These are phyloP conservation scores for Polychytrium aggregatum DNA, from an alignment of 192 early-diverging fungal genomes.

Conservation along the genomic window DNA sequence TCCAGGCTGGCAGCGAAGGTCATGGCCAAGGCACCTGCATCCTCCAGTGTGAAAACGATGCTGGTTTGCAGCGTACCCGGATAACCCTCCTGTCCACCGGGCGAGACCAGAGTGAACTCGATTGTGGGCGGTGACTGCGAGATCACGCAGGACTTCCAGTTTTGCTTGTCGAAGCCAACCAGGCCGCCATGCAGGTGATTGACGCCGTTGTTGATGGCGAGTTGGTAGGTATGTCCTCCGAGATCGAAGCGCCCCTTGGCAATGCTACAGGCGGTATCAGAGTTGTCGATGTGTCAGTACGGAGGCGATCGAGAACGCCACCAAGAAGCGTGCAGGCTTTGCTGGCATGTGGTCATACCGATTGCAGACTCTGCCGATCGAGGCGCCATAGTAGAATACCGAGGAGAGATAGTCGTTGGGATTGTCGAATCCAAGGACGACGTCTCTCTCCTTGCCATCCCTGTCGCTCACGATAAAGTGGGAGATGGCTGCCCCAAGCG, in stretches of 20 bases:
- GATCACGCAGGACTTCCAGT: conserved; percentile 42
- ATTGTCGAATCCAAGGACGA: conserved; percentile 62
- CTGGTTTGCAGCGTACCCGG: conserved; percentile 53
- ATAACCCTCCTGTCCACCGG: conserved; percentile 69
- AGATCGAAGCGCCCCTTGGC: conserved; percentile 50
- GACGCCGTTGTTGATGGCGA: conserved; percentile 60
- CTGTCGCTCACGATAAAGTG: conserved; percentile 52
- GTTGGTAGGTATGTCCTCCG: conserved; percentile 36
- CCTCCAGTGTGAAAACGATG: conserved; percentile 40
- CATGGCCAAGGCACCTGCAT: conserved; percentile 10
- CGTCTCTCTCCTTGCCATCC: conserved; percentile 38
- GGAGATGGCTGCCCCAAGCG: conserved; percentile 58
- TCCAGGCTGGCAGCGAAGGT: conserved; percentile 38
- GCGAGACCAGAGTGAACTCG: conserved; percentile 42
- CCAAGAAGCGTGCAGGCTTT: background rate
- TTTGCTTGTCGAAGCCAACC: conserved; percentile 57
- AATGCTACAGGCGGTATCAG: conserved; percentile 29
- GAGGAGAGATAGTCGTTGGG: conserved; percentile 17
- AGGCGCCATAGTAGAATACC: conserved; percentile 65
- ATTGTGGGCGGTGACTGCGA: conserved; percentile 36
- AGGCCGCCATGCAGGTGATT: conserved; percentile 75
- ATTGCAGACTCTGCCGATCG: conserved; percentile 66
- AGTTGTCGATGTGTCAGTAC: background rate
- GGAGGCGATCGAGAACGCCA: background rate
- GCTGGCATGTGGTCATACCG: conserved; percentile 22